phyloP scores from a whole-genome alignment of 2,329 filamentous ascomycete species.

The Monosporascus ibericus region DNA sequence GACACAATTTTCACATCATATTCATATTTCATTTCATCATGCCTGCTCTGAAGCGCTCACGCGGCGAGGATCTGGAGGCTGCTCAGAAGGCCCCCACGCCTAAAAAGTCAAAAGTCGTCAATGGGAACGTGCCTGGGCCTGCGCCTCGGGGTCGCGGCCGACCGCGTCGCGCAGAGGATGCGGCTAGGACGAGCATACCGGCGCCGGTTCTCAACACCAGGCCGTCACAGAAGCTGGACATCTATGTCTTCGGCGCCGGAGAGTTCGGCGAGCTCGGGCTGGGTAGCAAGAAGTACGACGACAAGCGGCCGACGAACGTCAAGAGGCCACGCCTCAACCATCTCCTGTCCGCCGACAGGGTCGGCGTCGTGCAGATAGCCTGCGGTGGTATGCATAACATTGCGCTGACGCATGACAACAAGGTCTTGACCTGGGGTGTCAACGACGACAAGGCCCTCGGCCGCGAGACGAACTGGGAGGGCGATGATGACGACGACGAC shows the following conservation, averaged over 20 bases:
- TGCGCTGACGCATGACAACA: constrained; percentile 72
- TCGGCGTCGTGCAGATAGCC: constrained; percentile 68
- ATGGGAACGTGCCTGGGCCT: not conserved
- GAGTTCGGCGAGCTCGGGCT: constrained; percentile 77
- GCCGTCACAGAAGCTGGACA: constrained; percentile 43
- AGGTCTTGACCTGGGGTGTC: constrained; percentile 80
- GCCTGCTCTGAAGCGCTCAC: not conserved
- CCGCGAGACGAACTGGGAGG: constrained; percentile 50
- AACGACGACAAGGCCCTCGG: constrained; percentile 81
- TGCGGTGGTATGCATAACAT: constrained; percentile 78
- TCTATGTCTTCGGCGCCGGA: constrained; percentile 78
- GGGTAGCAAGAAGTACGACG: constrained; percentile 57
- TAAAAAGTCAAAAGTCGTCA: not conserved
- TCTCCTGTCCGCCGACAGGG: constrained; percentile 46
- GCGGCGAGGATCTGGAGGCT: not conserved
- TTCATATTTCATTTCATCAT: not conserved
- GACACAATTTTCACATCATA: not conserved
- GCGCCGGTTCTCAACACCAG: not conserved
- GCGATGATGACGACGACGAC: constrained; percentile 40
- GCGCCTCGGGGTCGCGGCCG: not conserved
- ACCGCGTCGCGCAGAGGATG: not conserved
- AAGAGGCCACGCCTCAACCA: constrained; percentile 68
- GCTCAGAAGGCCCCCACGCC: not conserved
- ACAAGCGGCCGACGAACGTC: constrained; percentile 61
- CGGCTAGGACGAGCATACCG: not conserved